Evolutionary conservation across 768 basidiomycete species (phyloP).

Genomic region (Sarcodon sp.): DNA sequence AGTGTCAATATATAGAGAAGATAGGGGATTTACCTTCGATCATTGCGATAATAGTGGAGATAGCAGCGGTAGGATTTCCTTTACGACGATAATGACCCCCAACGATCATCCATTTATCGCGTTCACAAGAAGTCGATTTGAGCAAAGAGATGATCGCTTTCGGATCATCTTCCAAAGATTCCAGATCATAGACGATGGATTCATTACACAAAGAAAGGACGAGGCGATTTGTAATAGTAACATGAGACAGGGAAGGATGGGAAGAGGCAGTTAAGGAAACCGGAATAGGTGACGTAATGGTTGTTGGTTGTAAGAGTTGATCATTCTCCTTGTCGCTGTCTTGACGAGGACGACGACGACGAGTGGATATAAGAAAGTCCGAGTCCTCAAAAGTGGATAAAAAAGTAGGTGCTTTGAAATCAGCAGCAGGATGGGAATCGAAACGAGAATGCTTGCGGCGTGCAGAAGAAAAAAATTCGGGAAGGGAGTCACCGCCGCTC

Average conservation of each 20-base stretch:
- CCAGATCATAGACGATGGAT: conserved; percentile 23
- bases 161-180: conserved; percentile 29
- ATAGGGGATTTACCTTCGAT: conserved; percentile 27
- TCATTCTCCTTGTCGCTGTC: neutral
- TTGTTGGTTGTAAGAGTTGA: neutral
- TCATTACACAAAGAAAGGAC: conserved; percentile 5
- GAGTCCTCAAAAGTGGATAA: no score
- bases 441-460: no score
- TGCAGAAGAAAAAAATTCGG: neutral
- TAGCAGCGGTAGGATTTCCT: conserved; percentile 31
- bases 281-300: neutral
- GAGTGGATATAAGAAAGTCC: no score
- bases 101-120: conserved; percentile 43
- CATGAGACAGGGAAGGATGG: conserved; percentile 3
- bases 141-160: conserved; percentile 31
- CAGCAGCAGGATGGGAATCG: no score
- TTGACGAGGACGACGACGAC: no score
- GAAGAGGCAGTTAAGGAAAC: neutral
- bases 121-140: conserved; percentile 23
- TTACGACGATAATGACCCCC: conserved; percentile 38
- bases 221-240: conserved; percentile 12
- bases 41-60: conserved; percentile 30
- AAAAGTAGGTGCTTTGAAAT: neutral
- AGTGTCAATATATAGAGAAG: neutral
- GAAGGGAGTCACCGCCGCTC: neutral